Base-by-base conservation (phyloP, 2,329 filamentous ascomycete genomes). In the Fusarium humuli region DNA sequence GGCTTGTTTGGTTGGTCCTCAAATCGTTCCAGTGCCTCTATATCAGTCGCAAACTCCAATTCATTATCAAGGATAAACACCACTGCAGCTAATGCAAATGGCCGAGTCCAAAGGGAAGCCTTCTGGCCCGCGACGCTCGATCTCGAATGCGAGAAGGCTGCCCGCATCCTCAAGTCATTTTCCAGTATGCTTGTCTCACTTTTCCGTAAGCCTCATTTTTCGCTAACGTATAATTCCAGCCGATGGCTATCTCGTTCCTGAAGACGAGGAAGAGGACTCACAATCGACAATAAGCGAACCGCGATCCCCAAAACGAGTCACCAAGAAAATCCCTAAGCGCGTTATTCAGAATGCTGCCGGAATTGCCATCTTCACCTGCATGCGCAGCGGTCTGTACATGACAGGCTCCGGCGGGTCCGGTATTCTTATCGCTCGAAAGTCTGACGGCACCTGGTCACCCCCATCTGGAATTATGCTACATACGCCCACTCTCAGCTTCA, bases 341-440 rank as follows among this genome's bases (percentile, higher is more conserved):
- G 93, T 98, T 61, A 93, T 98, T 73, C 89, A 92, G 77, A 93
- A 96, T 81, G 94, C 94, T 29, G 94, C 95, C 72, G 95, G 94
- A 13, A 87, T 98, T 61, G 94, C 94, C 57, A 93, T 98, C 72
- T 98, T 98, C 82, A 97, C 94, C 1, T 97, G 94, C 30, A 97
- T 98, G 94, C 91, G 95, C 64, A 95, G 93, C 16, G 95, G 95
- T 14, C 83, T 98, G 32, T 97, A 94, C 92, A 86, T 97, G 73
- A 95, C 93, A 47, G 95, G 95, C 47, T 94, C 94, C 18, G 94
- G 94, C 29, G 95, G 95, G 41, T 95, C 93, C 61, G 95, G 95
- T 53, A 88, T 98, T 41, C 85, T 98, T 41, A 89, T 98, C 63
- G 94, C 91, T 20, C 89, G 93, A 72, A 92, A 93, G 75, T 91